A percentile compares a stretch with the other conserved stretches of the same genome.
These are phyloP conservation scores for Vachellia collinsii DNA, from an alignment of 306 rosid species.

Conservation along the genomic window DNA sequence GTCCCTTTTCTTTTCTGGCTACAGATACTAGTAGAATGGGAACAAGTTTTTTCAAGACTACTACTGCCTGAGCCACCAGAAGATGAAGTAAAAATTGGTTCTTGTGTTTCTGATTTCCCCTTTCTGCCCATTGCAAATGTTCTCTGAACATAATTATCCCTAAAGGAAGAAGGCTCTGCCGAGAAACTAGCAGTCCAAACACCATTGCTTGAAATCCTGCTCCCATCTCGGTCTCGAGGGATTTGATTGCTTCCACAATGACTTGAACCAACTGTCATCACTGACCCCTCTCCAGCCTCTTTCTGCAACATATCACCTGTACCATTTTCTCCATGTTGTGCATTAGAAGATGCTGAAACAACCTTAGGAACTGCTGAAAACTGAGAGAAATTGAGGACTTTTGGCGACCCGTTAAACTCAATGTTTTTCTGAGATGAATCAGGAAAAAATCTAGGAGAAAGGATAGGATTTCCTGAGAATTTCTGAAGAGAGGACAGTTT, in stretches of 20 bases:
- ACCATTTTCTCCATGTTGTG: conserved; percentile 43
- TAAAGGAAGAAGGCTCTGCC: conserved; percentile 45
- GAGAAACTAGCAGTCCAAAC: conserved; percentile 53
- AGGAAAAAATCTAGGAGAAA: conserved; percentile 58
- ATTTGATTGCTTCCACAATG: conserved; percentile 77
- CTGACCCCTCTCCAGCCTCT: conserved; percentile 65
- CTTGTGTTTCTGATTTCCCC: conserved; percentile 55
- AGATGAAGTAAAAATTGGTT: conserved; percentile 65
- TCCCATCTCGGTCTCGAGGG: conserved; percentile 50
- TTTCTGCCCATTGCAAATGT: conserved; percentile 42
- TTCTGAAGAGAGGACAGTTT: conserved; percentile 17
- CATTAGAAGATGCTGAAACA: conserved; percentile 45
- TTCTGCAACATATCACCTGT: conserved; percentile 37
- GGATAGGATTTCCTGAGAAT: conserved; percentile 49
- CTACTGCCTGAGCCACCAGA: conserved; percentile 75
- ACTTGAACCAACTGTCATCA: conserved; percentile 74
- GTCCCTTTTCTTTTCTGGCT: conserved; percentile 68
- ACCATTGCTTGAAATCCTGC: conserved; percentile 51
- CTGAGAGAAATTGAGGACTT: conserved; percentile 49
- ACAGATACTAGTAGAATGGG: conserved; percentile 56
- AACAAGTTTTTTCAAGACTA: conserved; percentile 62
- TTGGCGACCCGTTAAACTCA: conserved; percentile 37
- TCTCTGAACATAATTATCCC: conserved; percentile 46
- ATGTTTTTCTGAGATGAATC: conserved; percentile 47
- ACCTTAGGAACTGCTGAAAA: conserved; percentile 41